phyloP scores from a whole-genome alignment of 164 flowering plant species.

The Pachysandra terminalis region DNA sequence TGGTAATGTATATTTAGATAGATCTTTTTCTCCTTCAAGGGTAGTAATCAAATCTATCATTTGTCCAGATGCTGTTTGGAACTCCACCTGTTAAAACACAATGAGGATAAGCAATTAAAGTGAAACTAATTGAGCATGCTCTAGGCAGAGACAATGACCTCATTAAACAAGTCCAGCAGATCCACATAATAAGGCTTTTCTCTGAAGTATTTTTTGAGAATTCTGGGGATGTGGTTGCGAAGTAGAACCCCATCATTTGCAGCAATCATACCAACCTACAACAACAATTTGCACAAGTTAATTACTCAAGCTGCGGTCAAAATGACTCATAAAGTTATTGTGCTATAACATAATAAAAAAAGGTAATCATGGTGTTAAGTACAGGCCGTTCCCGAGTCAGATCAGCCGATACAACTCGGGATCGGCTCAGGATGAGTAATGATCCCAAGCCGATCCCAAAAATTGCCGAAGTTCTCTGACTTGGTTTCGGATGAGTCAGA shows the following conservation, averaged over 20 bases:
- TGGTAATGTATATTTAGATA: constrained; percentile 69
- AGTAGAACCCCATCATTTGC: constrained; percentile 81
- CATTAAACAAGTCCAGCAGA: constrained; percentile 85
- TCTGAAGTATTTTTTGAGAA: constrained; percentile 77
- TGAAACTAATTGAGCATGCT: not conserved
- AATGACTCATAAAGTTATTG: not conserved
- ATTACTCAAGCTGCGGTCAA: not conserved
- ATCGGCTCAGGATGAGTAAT: too few relatives aligned
- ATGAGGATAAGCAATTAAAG: constrained; percentile 2
- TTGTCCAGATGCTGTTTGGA: constrained; percentile 92
- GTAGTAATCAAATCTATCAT: constrained; percentile 97
- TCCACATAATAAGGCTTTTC: constrained; percentile 83
- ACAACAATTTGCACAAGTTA: constrained; percentile 8
- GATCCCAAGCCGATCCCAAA: too few relatives aligned
- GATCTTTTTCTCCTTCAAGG: constrained; percentile 83
- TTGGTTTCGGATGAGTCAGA: too few relatives aligned
- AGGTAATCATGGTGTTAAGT: too few relatives aligned
- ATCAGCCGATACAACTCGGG: too few relatives aligned
- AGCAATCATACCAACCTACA: constrained; percentile 91
- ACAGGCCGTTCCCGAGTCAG: too few relatives aligned
- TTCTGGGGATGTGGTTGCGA: constrained; percentile 82
- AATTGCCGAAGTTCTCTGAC: too few relatives aligned
- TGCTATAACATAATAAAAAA: not conserved
- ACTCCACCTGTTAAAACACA: constrained; percentile 71
- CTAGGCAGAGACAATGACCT: constrained; percentile 43